Evolutionary conservation across 176 grass and related monocot species (phyloP), one percentile per base, ranked within the genome.

Genomic region (Pontederia paniculata): DNA sequence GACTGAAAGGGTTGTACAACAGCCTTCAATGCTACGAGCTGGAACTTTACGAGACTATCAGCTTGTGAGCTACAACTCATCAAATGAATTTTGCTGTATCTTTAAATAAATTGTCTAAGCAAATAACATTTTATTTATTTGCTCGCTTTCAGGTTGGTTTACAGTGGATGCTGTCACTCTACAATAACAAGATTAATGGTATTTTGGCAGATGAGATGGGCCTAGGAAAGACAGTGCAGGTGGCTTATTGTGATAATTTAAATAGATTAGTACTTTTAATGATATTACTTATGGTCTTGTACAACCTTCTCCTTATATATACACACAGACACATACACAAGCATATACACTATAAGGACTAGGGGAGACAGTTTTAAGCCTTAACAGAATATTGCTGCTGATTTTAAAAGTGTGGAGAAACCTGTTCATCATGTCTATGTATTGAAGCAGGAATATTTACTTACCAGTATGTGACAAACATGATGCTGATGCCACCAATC

Each of bases 201-300:
- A 98, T 98, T 62, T 75, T 98, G 61, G 93, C 93, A 59, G 93
- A 98, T 82, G 93, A 98, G 81, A 98, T 98, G 93, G 93, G 93
- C 84, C 76, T 98, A 47, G 93, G 93, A 50, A 98, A 98, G 82
- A 98, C 93, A 69, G 86, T 98, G 66, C 93, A 98, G 65, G 83
- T 83, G 50, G 83, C 85, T 82, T 19, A 31, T 31, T 31, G 5
- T 31, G 25, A 31, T 31, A 31, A 31, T 31, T 31, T 31, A 31
- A 31, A 1, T 31, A 31, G 25, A 31, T 31, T 31, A 31, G 5
- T 31, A 31, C 21, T 17, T 31, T 23, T 21, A 69, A 60, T 73
- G 72, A 25, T 62, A 52, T 70, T 69, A n/a, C 8, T 21, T 18
- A 31, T 31, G 25, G 25, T 31, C 25, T 31, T 5, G 25, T 5